Evolutionary conservation across 2,329 filamentous ascomycete genomes (phyloP), one percentile per base, ranked within the genome.

Genomic region (Dryadomyces quercus-mongolicae): DNA sequence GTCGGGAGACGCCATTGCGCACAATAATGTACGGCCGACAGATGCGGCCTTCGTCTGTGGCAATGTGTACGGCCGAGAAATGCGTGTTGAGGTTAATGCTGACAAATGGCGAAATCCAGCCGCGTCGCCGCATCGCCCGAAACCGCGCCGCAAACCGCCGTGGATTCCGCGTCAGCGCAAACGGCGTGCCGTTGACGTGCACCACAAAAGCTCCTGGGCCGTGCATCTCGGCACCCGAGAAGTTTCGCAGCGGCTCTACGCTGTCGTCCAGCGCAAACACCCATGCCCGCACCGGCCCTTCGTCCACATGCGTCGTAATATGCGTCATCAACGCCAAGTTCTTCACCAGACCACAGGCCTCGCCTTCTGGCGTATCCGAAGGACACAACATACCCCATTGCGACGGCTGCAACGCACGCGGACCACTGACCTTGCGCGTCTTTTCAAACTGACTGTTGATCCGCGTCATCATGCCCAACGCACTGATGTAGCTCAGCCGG

Each of bases 371-470:
- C 0, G 93, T 98, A 75, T 98, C 93, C 12, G 93, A 94, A 0
- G 91, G 87, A 66, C 93, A 98, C 54, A 98, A 76, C 91, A 98
- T 96, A 62, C 93, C 93, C 73, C 95, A 98, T 62, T 98, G 93
- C 1, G 93, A 98, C 7, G 93, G 91, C 65, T 98, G 93, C 50
- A 98, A 76, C 18, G 94, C 93, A 78, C 93, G 85, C 63, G 94
- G 93, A 60, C 94, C 94, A 65, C 85, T 91, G 57, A 98, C 91
- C 70, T 98, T 98, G 62, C 93, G 77, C 2, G 93, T 97, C 77
- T 98, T 98, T 67, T 98, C 93, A 64, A 98, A 98, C 72, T 98
- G 93, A 77, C 88, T 94, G 68, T 86, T 93, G 64, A 98, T 97
- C 68, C 93, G 81, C 15, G 93, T 98, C 93, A 98, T 98, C 94